Percentiles rank a stretch among this genome's conserved stretches.
Evolutionary conservation across 2,329 filamentous ascomycete genomes (phyloP).

Genomic region (Aspergillus tanneri): DNA sequence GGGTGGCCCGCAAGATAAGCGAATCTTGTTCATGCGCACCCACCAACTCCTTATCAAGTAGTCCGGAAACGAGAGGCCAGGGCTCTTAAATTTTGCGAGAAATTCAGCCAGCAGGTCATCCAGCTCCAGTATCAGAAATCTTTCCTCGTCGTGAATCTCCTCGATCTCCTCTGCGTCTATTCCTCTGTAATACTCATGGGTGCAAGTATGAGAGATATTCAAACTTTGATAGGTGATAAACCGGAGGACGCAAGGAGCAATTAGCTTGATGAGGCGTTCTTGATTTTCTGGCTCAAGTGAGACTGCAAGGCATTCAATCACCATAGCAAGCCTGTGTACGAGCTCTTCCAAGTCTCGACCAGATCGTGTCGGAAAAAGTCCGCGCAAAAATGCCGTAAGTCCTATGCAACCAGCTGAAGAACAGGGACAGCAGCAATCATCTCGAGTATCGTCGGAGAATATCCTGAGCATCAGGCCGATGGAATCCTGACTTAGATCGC

Average conservation of each 20-base stretch:
- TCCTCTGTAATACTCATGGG: slow-evolving; percentile 6
- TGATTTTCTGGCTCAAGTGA: slow-evolving; percentile 4
- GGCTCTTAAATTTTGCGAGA: background rate
- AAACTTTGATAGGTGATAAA: slow-evolving; percentile 7
- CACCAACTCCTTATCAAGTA: background rate
- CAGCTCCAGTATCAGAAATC: slow-evolving; percentile 3
- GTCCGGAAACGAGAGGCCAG: background rate
- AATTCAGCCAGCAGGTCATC: slow-evolving; percentile 3
- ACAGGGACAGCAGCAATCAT: slow-evolving; percentile 12
- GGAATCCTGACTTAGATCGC: background rate
- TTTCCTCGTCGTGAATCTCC: slow-evolving; percentile 15
- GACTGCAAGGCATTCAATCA: background rate
- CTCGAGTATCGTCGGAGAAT: slow-evolving; percentile 9
- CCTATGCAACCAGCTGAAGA: slow-evolving; percentile 11
- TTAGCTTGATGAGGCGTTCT: background rate
- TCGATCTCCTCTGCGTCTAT: slow-evolving; percentile 7
- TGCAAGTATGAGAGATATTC: slow-evolving; percentile 14
- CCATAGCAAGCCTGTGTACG: background rate
- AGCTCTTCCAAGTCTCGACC: background rate
- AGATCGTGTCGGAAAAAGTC: slow-evolving; percentile 9
- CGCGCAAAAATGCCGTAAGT: slow-evolving; percentile 11
- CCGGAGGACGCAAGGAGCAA: slow-evolving; percentile 10
- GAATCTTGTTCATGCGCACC: background rate
- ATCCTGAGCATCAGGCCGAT: slow-evolving; percentile 3
- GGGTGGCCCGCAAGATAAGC: background rate